phyloP scores from a whole-genome alignment of 1,139 yeast species.

The Yamadazyma oceani region DNA sequence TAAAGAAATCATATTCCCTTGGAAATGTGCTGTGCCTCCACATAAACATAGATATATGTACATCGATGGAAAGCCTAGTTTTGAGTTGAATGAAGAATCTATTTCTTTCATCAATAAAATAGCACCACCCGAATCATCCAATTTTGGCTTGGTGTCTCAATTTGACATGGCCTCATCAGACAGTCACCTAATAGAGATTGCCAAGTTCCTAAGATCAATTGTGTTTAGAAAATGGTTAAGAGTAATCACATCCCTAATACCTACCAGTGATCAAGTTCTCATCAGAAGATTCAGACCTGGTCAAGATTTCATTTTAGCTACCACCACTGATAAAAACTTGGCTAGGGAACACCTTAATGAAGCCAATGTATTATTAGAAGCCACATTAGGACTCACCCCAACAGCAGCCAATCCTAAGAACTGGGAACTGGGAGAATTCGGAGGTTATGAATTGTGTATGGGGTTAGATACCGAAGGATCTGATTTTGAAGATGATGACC shows the following conservation, averaged over 20 bases:
- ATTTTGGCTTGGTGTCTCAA: conserved; percentile 39
- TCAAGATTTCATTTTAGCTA: conserved; percentile 88
- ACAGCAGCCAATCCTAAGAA: conserved; percentile 51
- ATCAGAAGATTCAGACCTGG: conserved; percentile 94
- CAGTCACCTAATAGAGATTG: conserved; percentile 49
- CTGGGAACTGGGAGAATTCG: conserved; percentile 86
- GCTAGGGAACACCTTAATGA: conserved; percentile 37
- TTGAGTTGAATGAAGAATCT: conserved; percentile 25
- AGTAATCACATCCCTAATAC: conserved; percentile 60
- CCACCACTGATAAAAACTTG: conserved; percentile 56
- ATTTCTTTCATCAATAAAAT: conserved; percentile 30
- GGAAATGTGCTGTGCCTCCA: conserved; percentile 93
- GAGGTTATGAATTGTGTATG: conserved; percentile 95
- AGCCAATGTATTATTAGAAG: conserved; percentile 58
- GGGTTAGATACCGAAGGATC: conserved; percentile 49
- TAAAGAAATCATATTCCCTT: conserved; percentile 62
- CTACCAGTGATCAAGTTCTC: conserved; percentile 65
- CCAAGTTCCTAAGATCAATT: conserved; percentile 56
- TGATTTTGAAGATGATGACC: conserved; percentile 54
- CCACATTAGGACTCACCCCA: conserved; percentile 78
- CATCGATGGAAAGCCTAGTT: conserved; percentile 59
- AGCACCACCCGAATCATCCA: conserved; percentile 54
- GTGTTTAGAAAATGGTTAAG: conserved; percentile 73
- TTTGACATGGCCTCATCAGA: conserved; percentile 21
- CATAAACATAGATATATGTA: conserved; percentile 89